These are phyloP conservation scores for Ampelocalamus luodianensis DNA, from an alignment of 176 grass and related monocot genomes.

Conservation along the genomic window DNA sequence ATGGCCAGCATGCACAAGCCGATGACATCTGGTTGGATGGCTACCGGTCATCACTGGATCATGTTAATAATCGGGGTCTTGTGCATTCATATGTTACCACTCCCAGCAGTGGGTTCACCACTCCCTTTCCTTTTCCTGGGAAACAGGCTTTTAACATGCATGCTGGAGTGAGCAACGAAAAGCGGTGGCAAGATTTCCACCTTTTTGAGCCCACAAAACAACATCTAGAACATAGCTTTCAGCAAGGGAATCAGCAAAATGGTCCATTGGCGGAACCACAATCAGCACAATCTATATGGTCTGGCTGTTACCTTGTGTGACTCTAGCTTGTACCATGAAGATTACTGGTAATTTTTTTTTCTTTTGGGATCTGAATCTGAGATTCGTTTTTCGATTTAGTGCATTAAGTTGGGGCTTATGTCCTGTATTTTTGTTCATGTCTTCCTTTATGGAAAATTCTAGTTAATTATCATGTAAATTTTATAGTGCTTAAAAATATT, in stretches of 20 bases:
- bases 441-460: not conserved
- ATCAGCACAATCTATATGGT: slow-evolving; percentile 67
- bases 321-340: slow-evolving; percentile 46
- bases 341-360: slow-evolving; percentile 52
- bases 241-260: slow-evolving; percentile 54
- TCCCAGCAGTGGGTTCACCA: slow-evolving; percentile 38
- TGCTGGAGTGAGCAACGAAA: slow-evolving; percentile 37
- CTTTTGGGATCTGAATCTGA: not conserved
- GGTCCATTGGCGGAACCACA: slow-evolving; percentile 55
- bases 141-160: slow-evolving; percentile 52
- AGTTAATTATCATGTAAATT: slow-evolving; percentile 13
- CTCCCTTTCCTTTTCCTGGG: slow-evolving; percentile 61
- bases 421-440: not conserved
- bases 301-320: slow-evolving; percentile 78
- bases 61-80: slow-evolving; percentile 42
- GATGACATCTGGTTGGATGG: slow-evolving; percentile 71
- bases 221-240: slow-evolving; percentile 40
- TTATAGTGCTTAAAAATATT: slow-evolving; percentile 5
- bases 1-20: slow-evolving; percentile 40
- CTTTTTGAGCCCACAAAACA: slow-evolving; percentile 64
- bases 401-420: not conserved
- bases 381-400: not conserved
- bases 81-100: slow-evolving; percentile 38
- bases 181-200: slow-evolving; percentile 75
- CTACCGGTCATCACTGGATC: slow-evolving; percentile 39